Evolutionary conservation across 2,329 filamentous ascomycete genomes (phyloP), one percentile per base, ranked within the genome.

Genomic region (Arthrocladium fulminans): DNA sequence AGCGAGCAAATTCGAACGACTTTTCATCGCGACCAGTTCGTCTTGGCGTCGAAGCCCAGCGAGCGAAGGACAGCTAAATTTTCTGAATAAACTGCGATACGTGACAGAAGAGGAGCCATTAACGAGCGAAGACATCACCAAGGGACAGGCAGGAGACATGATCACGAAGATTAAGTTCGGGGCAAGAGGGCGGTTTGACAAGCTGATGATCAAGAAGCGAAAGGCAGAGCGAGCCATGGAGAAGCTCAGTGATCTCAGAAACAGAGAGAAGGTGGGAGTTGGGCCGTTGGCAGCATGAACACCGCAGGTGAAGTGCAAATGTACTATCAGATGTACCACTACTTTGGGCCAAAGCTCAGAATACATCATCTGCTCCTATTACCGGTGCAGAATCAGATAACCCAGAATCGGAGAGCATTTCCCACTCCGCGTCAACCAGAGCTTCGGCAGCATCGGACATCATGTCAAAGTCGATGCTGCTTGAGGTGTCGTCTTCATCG

Each of bases 151-250:
- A 3, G 76, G 76, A 3, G 89, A 96, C 63, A 89, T 94, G 84
- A 94, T 97, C 55, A 94, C 87, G 6, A 94, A 94, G 65, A 62
- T 95, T 52, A 90, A 84, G 64, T 85, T 92, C 62, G 90, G 90
- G 0, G 87, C 86, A 1, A 73, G 78, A 72, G 64, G 85, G 67
- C 53, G 79, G 68, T 68, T 88, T 76, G 61, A 69, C 72, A 22
- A 71, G 60, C 27, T 66, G 77, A 49, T 72, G 75, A 59, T 70
- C 67, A 0, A 73, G 47, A 80, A 75, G 61, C 75, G 71, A 37
- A 65, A 64, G 47, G 61, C 65, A 50, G 61, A 65, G 32, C 63
- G 67, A 46, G 60, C 64, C 50, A 48, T 51, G 10, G 48, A 51
- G 15, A 58, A 60, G 43, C 49, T 59, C 44, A 57, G 60, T 32